Base-by-base conservation (phyloP, 441 rosid genomes). In the Isatis lusitanica region DNA sequence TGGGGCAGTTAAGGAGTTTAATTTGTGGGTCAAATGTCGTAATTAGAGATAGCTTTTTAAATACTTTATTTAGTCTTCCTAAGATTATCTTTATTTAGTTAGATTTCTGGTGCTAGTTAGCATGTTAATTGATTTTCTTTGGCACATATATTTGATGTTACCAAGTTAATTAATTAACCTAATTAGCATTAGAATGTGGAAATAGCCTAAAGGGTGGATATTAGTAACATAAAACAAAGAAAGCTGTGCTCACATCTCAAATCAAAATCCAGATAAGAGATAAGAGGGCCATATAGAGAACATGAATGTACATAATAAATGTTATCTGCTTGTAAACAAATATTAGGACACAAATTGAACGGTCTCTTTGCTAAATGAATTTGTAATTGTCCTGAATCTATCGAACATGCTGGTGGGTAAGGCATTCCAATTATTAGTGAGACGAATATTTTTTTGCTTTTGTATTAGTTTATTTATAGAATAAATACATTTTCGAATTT, bases 401-500 rank as follows among this genome's bases (percentile, higher is more conserved):
- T 46, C 26, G 43, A 69, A 63, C 79, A 75, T 75, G 79, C 60
- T 63, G 60, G 74, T 69, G 53, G 75, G 70, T 38, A 69, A 62
- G 79, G 74, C 74, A 68, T 44, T 53, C 74, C 40, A 60, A 67
- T 33, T 9, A 61, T 61, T 68, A 53, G 57, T 66, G 51, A 59
- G 43, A 63, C 12, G 63, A 61, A 51, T 51, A 50, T 48, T 2
- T 59, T n/a, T n/a, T 58, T 58, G 18, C 44, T 31, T 3, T 18
- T 67, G 28, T 39, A 28, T 9, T 31, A 21, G 26, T 42, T 53
- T 31, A n/a, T 43, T 33, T 43, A 13, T 33, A 24, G 2, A 6
- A 9, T 56, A 18, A 33, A 10, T 46, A 13, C 9, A 38, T 31
- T 40, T 68, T 31, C 0, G 15, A 51, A 5, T 15, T 15, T 33